Evolutionary conservation across 768 basidiomycete genomes (phyloP).

Genomic region (Thelephora aurantiotincta): DNA sequence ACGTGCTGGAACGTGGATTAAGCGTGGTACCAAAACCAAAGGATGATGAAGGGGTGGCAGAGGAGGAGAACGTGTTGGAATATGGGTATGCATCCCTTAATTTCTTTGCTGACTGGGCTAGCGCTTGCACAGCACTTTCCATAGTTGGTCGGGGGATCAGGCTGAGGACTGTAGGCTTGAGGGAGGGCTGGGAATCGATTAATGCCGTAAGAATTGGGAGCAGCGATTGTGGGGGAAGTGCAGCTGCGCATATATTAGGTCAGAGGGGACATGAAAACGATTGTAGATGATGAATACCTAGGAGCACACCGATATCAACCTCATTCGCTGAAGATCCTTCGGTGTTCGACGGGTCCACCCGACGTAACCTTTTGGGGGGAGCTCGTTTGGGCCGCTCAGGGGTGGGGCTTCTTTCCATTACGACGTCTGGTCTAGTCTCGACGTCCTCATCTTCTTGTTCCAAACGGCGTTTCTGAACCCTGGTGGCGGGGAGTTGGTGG

Average conservation of each 20-base stretch:
- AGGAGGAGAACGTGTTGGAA: slow-evolving; percentile 34
- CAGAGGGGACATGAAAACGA: not conserved
- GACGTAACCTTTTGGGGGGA: slow-evolving; percentile 51
- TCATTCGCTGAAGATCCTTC: slow-evolving; percentile 36
- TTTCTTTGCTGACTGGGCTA: slow-evolving; percentile 55
- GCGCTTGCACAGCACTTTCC: slow-evolving; percentile 55
- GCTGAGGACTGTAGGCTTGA: slow-evolving; percentile 59
- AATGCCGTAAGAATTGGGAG: slow-evolving; percentile 61
- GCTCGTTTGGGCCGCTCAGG: slow-evolving; percentile 64
- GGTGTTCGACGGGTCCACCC: slow-evolving; percentile 19
- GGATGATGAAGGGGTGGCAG: slow-evolving; percentile 16
- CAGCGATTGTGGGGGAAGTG: slow-evolving; percentile 63
- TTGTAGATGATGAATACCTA: slow-evolving; percentile 38
- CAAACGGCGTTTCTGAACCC: slow-evolving; percentile 43
- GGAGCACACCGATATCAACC: slow-evolving; percentile 65
- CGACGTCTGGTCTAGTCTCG: slow-evolving; percentile 36
- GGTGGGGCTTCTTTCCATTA: slow-evolving; percentile 79
- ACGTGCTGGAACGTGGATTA: slow-evolving; percentile 6
- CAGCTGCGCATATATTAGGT: slow-evolving; percentile 34
- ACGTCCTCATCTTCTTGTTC: slow-evolving; percentile 59
- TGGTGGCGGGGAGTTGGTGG: slow-evolving; percentile 33
- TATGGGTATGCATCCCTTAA: slow-evolving; percentile 77
- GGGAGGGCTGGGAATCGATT: slow-evolving; percentile 48
- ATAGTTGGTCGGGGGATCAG: slow-evolving; percentile 79
- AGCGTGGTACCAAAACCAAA: slow-evolving; percentile 16